These are phyloP conservation scores for Thinopyrum elongatum DNA, from an alignment of 176 grass and related monocot genomes.

Conservation along the genomic window DNA sequence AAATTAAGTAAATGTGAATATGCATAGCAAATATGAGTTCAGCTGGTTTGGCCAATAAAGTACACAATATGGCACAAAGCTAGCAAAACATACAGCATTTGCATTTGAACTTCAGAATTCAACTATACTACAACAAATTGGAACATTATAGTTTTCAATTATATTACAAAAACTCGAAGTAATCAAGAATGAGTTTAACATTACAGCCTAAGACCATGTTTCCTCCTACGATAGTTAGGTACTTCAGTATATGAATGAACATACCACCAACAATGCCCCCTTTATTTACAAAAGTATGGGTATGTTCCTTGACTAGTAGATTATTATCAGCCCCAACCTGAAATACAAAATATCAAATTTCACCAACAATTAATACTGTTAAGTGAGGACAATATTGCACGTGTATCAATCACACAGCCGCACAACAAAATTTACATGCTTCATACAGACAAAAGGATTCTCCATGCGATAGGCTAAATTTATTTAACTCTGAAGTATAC, in stretches of 20 bases:
- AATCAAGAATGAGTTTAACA: neutral
- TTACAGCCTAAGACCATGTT: neutral
- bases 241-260: constrained; percentile 7
- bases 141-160: neutral
- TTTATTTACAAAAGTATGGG: constrained; percentile 98
- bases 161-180: neutral
- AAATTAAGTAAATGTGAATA: neutral
- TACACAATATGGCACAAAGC: neutral
- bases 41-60: neutral
- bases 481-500: neutral
- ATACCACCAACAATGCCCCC: constrained; percentile 84
- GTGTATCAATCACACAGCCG: neutral
- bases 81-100: neutral
- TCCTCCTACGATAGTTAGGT: neutral
- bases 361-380: neutral
- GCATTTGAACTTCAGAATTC: neutral
- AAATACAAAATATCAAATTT: constrained; percentile 8
- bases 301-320: constrained; percentile 94
- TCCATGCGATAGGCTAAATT: neutral
- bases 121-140: no score
- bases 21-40: neutral
- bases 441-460: constrained; percentile 19
- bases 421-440: neutral
- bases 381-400: neutral
- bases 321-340: constrained; percentile 93